Percentiles rank a stretch among this genome's conserved stretches.
These are phyloP conservation scores for Chlorella sorokiniana DNA, from an alignment of 139 green algal genomes.

Conservation along the genomic window DNA sequence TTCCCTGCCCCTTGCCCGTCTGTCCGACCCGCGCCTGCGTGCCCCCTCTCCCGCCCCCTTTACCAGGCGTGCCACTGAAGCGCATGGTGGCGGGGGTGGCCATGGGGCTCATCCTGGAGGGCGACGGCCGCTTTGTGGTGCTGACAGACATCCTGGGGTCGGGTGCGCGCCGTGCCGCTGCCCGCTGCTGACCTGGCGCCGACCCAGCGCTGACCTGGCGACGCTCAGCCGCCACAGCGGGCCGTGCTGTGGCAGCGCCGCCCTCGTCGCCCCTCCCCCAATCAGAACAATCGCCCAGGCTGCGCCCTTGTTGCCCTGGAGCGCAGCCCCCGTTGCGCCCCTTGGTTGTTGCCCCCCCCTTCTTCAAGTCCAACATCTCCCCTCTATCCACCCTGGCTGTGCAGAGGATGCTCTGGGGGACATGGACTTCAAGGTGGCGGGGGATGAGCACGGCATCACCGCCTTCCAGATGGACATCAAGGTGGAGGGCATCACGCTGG, in stretches of 20 bases:
- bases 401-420: conserved; percentile 95
- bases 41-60: background rate
- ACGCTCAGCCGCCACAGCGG: background rate
- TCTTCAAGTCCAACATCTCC: background rate
- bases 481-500: conserved; percentile 92
- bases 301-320: background rate
- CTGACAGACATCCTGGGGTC: conserved; percentile 94
- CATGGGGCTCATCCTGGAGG: conserved; percentile 97
- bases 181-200: too few relatives aligned
- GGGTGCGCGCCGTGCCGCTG: too few relatives aligned
- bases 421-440: conserved; percentile 99
- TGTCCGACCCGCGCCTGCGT: too few relatives aligned
- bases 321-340: background rate
- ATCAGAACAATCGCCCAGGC: background rate
- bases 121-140: conserved; percentile 59
- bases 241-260: background rate
- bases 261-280: background rate
- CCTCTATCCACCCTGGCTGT: background rate
- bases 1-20: background rate
- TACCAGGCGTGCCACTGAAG: conserved; percentile 88
- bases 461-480: conserved; percentile 92
- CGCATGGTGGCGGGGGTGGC: conserved; percentile 91
- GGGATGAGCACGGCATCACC: conserved; percentile 72
- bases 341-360: background rate
- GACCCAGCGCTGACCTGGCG: too few relatives aligned